Evolutionary conservation across 768 basidiomycete genomes (phyloP).

Genomic region (Mycena epipterygia): DNA sequence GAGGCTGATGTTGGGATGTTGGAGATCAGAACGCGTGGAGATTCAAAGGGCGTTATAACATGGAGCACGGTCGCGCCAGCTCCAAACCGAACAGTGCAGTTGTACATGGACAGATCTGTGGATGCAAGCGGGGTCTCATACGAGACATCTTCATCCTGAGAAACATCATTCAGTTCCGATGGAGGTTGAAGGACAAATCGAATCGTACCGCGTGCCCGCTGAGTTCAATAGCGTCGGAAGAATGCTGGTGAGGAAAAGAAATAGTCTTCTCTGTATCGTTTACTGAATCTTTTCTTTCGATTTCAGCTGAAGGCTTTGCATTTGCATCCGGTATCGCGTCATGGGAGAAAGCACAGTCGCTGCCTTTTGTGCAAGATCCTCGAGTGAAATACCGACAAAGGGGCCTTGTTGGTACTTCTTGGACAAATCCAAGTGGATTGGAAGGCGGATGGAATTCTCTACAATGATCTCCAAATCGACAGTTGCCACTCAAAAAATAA

Average conservation of each 20-base stretch:
- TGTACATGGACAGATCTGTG: conserved; percentile 42
- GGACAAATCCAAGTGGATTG: background rate
- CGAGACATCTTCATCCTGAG: background rate
- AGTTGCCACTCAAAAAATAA: conserved; percentile 10
- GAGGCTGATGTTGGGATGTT: conserved; percentile 50
- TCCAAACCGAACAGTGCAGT: conserved; percentile 51
- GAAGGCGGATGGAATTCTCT: conserved; percentile 17
- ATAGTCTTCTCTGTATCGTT: background rate
- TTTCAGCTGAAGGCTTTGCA: background rate
- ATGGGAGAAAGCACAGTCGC: conserved; percentile 10
- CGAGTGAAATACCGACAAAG: conserved; percentile 5
- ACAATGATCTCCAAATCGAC: conserved; percentile 25
- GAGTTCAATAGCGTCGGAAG: background rate
- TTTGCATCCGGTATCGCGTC: background rate
- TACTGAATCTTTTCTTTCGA: background rate
- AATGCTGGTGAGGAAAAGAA: background rate
- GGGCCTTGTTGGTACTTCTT: background rate
- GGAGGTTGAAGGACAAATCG: background rate
- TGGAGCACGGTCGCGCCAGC: conserved; percentile 45
- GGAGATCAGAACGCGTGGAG: conserved; percentile 52
- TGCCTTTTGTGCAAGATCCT: conserved; percentile 11
- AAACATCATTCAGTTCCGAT: background rate
- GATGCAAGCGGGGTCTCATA: background rate
- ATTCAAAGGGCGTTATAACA: conserved; percentile 56
- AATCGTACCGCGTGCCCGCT: background rate